Conservation (phyloP, 2,329 filamentous ascomycete genomes). For the Ploettnerulaceae sp. region DNA sequence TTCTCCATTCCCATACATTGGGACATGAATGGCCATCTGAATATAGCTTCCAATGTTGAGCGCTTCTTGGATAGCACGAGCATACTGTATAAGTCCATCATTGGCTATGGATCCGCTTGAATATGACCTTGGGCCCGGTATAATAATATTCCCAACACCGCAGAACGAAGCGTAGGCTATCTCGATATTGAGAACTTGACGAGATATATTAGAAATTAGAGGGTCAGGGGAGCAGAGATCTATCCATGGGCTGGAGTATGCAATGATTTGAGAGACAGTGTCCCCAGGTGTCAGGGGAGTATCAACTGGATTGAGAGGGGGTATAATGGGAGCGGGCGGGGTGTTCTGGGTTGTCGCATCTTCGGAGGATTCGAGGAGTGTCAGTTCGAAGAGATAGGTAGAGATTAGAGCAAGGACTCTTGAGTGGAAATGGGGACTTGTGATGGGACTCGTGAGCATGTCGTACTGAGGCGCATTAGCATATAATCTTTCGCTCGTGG, state of each 20-base stretch:
- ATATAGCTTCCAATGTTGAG: slow-evolving; percentile 70
- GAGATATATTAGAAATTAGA: slow-evolving; percentile 77
- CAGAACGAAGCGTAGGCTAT: slow-evolving; percentile 95
- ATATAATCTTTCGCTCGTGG: slow-evolving; percentile 12
- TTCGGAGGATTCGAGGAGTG: slow-evolving; percentile 40
- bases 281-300: slow-evolving; percentile 66
- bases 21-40: slow-evolving; percentile 74
- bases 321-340: slow-evolving; percentile 52
- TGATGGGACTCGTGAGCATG: slow-evolving; percentile 74
- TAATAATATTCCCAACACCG: slow-evolving; percentile 75
- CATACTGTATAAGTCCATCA: slow-evolving; percentile 67
- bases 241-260: slow-evolving; percentile 85
- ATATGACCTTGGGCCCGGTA: slow-evolving; percentile 70
- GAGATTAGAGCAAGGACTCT: slow-evolving; percentile 60
- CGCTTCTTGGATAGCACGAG: slow-evolving; percentile 76
- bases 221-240: slow-evolving; percentile 81
- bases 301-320: slow-evolving; percentile 73
- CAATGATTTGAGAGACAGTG: slow-evolving; percentile 68
- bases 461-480: slow-evolving; percentile 54
- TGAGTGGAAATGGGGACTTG: slow-evolving; percentile 65
- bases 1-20: slow-evolving; percentile 72
- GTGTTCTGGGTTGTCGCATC: slow-evolving; percentile 39
- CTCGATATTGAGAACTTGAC: slow-evolving; percentile 85
- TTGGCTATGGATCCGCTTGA: slow-evolving; percentile 44
- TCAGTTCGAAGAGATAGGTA: slow-evolving; percentile 42